Base-by-base conservation (phyloP, 1,284 basidiomycete genomes). In the Fomitopsis betulina region DNA sequence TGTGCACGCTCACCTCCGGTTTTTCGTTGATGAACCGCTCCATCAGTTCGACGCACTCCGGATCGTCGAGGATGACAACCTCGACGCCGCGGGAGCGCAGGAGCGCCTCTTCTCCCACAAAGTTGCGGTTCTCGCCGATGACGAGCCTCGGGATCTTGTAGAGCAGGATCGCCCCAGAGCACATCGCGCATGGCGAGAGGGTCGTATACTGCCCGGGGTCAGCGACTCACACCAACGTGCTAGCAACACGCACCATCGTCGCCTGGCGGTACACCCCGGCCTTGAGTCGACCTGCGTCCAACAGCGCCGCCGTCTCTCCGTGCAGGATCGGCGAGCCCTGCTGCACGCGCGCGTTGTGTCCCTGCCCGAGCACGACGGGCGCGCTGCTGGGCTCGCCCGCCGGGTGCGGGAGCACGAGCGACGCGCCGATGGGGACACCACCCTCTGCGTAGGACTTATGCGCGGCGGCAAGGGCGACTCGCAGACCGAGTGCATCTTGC, bases 91-190 rank as follows among this genome's bases (percentile, higher is more conserved):
- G 70, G 19, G 65, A 67, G 35, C 72, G 75, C 19, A 86, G 72
- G 15, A 83, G 67, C 7, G 79, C 77, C 61, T 85, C 84, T 0
- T 73, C 76, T 9, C 82, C 82, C 3, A 73, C 60, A 63, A 77
- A 82, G 54, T 74, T 86, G 12, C 55, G 37, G 61, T 84, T 83
- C 65, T 86, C 84, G 7, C 82, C 83, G 49, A 86, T 79, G 15
- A 87, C 83, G 8, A 86, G 78, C 10, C 84, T 77, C 5, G 80
- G 81, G 30, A 86, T 84, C 54, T 77, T 78, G 70, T 84, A 86
- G 3, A 86, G 72, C 23, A 85, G 62, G 38, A 83, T 80, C 1
- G 85, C 80, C 12, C 83, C 84, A 2, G 81, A 77, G 62, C 85
- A 86, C 84, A 85, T 85, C 58, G 71, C 78, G 60, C 85, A 86